Conservation (phyloP, 768 basidiomycete genomes). For the Lentinus tigrinus region DNA sequence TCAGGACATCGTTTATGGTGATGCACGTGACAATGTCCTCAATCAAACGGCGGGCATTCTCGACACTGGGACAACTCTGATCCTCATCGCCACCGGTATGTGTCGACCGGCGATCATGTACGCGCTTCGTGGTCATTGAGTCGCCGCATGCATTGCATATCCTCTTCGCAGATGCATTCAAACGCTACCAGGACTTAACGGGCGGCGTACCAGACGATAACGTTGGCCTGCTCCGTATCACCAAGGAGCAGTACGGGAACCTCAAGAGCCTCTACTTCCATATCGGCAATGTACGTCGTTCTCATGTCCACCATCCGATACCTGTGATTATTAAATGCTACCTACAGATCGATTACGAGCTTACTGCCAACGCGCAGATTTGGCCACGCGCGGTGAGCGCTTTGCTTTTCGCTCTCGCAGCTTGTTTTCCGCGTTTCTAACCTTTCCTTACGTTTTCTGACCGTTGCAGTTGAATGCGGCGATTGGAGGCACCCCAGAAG, state of each 20-base stretch:
- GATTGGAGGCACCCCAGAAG: conserved; percentile 26
- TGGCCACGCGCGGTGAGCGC: conserved; percentile 34
- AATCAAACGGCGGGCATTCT: conserved; percentile 31
- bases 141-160: no score
- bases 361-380: conserved; percentile 45
- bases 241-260: conserved; percentile 27
- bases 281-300: conserved; percentile 5
- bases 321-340: not conserved
- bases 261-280: conserved; percentile 22
- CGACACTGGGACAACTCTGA: conserved; percentile 38
- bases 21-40: conserved; percentile 10
- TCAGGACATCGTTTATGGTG: conserved; percentile 27
- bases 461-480: conserved; percentile 30
- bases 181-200: conserved; percentile 25
- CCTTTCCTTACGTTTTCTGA: not conserved
- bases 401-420: not conserved
- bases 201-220: conserved; percentile 27
- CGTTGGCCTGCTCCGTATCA: conserved; percentile 22
- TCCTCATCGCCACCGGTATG: conserved; percentile 31
- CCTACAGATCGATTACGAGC: conserved; percentile 28
- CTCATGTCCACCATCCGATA: not conserved
- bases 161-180: conserved; percentile 26
- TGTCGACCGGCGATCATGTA: not conserved
- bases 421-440: not conserved
- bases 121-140: not conserved